Conservation (phyloP, 1,284 basidiomycete species). For the Irpex sp. region DNA sequence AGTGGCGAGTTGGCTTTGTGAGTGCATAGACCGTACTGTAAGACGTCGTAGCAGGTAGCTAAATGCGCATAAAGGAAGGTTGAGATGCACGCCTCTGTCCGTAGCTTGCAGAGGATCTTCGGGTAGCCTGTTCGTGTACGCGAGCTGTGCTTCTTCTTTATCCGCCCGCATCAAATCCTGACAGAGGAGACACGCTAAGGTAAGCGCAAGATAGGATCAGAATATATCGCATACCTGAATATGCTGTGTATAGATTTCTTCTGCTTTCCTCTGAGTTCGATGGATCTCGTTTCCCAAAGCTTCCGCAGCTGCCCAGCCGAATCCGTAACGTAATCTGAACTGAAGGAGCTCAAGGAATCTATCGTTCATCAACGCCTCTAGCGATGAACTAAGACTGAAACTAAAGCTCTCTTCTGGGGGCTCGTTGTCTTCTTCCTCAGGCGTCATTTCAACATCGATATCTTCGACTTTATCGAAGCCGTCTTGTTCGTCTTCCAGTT, state of each 20-base stretch:
- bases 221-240: slow-evolving; percentile 27
- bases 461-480: slow-evolving; percentile 6
- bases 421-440: not conserved
- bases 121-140: slow-evolving; percentile 41
- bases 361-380: slow-evolving; percentile 54
- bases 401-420: slow-evolving; percentile 34
- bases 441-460: not conserved
- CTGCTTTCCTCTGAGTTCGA: slow-evolving; percentile 33
- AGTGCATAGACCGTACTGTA: slow-evolving; percentile 33
- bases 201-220: no score
- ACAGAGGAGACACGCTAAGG: not conserved
- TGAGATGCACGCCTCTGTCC: slow-evolving; percentile 33
- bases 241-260: slow-evolving; percentile 27
- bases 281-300: slow-evolving; percentile 44
- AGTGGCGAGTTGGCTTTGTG: not conserved
- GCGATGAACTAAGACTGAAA: slow-evolving; percentile 56
- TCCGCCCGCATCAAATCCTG: slow-evolving; percentile 37
- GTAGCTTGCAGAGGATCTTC: slow-evolving; percentile 45
- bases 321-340: slow-evolving; percentile 42
- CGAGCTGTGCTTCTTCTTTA: slow-evolving; percentile 38
- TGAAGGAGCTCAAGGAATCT: slow-evolving; percentile 49
- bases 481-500: slow-evolving; percentile 11
- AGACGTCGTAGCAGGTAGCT: slow-evolving; percentile 58
- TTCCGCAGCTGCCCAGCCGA: slow-evolving; percentile 67
- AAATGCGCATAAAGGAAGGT: slow-evolving; percentile 55